Evolutionary conservation across 495 filamentous ascomycete genomes (phyloP), one percentile per base, ranked within the genome.

Genomic region (Lasiosphaeria ovina): DNA sequence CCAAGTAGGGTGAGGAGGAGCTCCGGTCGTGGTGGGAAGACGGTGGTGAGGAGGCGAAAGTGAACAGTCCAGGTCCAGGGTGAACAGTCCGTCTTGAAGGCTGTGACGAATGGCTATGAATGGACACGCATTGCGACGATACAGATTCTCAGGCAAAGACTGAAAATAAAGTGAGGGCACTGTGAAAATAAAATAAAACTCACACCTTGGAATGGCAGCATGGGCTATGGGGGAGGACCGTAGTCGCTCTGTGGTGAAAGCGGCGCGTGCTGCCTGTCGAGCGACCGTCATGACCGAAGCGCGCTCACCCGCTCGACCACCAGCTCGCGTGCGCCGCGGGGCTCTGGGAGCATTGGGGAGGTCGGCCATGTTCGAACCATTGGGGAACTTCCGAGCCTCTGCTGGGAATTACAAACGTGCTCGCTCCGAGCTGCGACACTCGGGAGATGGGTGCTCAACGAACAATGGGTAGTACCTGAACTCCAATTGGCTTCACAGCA

Each of bases 161-260:
- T 56, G 36, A 17, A 45, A 51, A 31, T 35, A 12, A 35, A 51
- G 10, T 34, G 32, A 51, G 40, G 32, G 53, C 45, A 40, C 9
- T 34, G 33, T 6, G 9, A n/a, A 33, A 35, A 34, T 51, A n/a
- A 33, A 35, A 34, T 51, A n/a, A 24, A 51, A 68, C 68, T 70
- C 66, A 70, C 68, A 64, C 11, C 38, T 59, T 24, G 54, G 54
- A 38, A 68, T 61, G 56, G 44, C 35, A 17, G 54, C 36, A 51
- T 55, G 42, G 11, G 47, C 47, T 9, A 55, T 52, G 16, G 62
- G 59, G 32, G 62, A 53, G 4, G 50, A 38, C 32, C 34, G 40
- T 24, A 56, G 50, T 16, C 51, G 51, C 35, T 62, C 40, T 6
- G 54, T 56, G 57, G 51, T 56, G 33, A 63, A 63, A 8, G 60